These are phyloP conservation scores for Prunus fruticosa DNA, from an alignment of 306 rosid species.

Conservation along the genomic window DNA sequence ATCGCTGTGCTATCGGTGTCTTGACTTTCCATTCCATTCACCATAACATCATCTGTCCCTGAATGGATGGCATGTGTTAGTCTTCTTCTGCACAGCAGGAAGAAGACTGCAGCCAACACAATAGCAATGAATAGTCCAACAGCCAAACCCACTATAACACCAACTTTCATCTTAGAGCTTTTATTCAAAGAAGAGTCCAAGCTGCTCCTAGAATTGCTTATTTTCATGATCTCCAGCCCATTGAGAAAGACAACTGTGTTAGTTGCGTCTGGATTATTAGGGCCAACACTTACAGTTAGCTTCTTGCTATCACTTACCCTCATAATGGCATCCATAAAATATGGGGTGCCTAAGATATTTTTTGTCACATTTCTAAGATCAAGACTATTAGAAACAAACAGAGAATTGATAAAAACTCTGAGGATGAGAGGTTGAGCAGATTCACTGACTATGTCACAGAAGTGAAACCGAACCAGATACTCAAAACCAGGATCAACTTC, in stretches of 20 bases:
- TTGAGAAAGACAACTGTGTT: slow-evolving; percentile 44
- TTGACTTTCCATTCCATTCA: slow-evolving; percentile 20
- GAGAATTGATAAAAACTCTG: slow-evolving; percentile 48
- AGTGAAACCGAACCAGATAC: slow-evolving; percentile 66
- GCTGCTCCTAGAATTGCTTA: slow-evolving; percentile 44
- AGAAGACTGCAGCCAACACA: slow-evolving; percentile 22
- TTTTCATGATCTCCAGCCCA: slow-evolving; percentile 67
- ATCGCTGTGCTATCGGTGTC: slow-evolving; percentile 1
- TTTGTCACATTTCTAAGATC: slow-evolving; percentile 32
- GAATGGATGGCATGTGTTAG: slow-evolving; percentile 28
- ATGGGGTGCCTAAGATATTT: slow-evolving; percentile 40
- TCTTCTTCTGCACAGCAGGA: slow-evolving; percentile 41
- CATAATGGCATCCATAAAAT: slow-evolving; percentile 47
- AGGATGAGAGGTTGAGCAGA: slow-evolving; percentile 10
- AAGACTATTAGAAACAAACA: slow-evolving; percentile 34
- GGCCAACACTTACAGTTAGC: slow-evolving; percentile 54
- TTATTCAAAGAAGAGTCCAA: slow-evolving; percentile 17
- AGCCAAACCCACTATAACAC: slow-evolving; percentile 38
- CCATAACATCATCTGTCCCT: slow-evolving; percentile 26
- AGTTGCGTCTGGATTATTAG: slow-evolving; percentile 6
- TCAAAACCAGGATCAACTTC: slow-evolving; percentile 53
- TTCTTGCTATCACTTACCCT: slow-evolving; percentile 19
- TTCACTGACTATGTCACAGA: slow-evolving; percentile 44
- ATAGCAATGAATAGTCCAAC: slow-evolving; percentile 33
- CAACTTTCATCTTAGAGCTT: slow-evolving; percentile 33